Evolutionary conservation across 75 land plant genomes (phyloP), one percentile per base, ranked within the genome.

Genomic region (Pseudotsuga menziesii): DNA sequence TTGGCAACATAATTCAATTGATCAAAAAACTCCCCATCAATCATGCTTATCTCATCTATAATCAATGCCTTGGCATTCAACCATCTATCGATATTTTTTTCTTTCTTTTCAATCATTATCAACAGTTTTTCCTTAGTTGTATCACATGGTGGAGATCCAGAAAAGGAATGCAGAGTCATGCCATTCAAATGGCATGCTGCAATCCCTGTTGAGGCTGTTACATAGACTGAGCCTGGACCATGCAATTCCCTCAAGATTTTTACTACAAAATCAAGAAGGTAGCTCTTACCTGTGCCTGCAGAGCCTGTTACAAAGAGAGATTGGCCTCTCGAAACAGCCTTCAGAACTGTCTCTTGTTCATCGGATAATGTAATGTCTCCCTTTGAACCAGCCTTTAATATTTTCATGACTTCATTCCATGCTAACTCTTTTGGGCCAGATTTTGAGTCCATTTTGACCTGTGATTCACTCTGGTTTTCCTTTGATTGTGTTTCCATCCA

Each of bases 31-130:
- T 85, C 83, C 0, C 84, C 91, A 77, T 85, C 87, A 20, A 93
- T 82, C 95, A 93, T 89, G 75, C 95, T 93, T 60, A 91, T 84
- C 64, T 93, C 95, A 79, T 93, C 95, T 32, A 93, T 83, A 56
- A 93, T 78, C 44, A 93, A 80, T 1, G 86, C 95, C 83, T 82
- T 82, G 3, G 81, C 94, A 7, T 58, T 79, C 15, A 14, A 52
- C 95, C 95, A 93, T 73, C 93, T 83, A 12, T 56, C 75, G 2
- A 14, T 29, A 22, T 64, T 75, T 7, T 35, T 75, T 35, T 58
- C 76, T 58, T 83, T 66, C 5, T 5, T 57, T 14, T 36, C n/a
- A 35, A 83, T 89, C 76, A 56, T 72, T 4, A 23, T 44, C 25
- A 76, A 41, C 77, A 83, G 81, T 25, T 5, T 4, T 16, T 78